Base-by-base conservation (phyloP, 108 stramenopile genomes). In the Cylindrotheca closterium region DNA sequence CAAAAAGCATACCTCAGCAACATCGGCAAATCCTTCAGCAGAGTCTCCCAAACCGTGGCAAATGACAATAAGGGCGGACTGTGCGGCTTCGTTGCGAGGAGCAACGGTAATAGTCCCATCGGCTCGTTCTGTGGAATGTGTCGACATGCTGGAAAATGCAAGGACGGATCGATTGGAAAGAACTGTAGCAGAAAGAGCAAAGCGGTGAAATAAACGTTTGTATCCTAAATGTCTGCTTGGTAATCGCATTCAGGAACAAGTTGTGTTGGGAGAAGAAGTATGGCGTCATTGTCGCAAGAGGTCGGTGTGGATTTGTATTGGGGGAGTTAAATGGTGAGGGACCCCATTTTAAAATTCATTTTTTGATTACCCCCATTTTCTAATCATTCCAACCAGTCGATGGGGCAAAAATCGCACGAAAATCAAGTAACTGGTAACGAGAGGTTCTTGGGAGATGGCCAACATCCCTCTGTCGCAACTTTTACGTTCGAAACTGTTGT, bases 31-130 rank as follows among this genome's bases (percentile, higher is more conserved):
- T 21, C 71, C 71, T 57, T 93, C 88, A 12, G 93, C 77, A 2
- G 88, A 70, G 62, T 98, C 97, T 4, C 97, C 97, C 17, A 98
- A 69, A n/a, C 97, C 97, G 66, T 98, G 97, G 53, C 82, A 88
- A 50, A 98, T 80, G 7, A 98, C 77, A 7, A 97, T 68, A 12
- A 91, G 65, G 58, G 77, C 91, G 34, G 64, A 77, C 60, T 91
- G 93, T 27, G 75, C 71, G 4, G 86, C 78, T 58, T 85, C 86
- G 57, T 89, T 79, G 47, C 54, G 63, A 17, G 93, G 93, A 17
- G 85, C 45, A 27, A 93, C 73, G 37, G 72, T 75, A 59, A 89
- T 88, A 51, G 87, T 89, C 22, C 83, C 86, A 34, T 58, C 55
- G 69, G 76, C 78, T 5, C 83, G 81, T 61, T 75, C 77, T 32